phyloP scores from a whole-genome alignment of 73 alveolate species.

The Paramecium pentaurelia region DNA sequence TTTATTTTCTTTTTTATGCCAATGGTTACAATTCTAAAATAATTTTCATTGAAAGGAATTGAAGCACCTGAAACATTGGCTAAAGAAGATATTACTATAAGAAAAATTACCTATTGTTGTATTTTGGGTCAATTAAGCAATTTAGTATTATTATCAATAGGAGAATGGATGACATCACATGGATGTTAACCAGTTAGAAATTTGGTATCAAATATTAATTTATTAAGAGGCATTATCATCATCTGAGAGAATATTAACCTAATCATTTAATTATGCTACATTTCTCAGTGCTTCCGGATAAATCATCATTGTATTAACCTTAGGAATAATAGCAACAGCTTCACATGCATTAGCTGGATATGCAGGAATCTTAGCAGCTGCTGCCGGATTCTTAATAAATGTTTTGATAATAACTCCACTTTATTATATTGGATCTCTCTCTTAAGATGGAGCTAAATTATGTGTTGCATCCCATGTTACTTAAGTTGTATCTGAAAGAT shows the following conservation, averaged over 20 bases:
- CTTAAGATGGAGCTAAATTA: constrained; percentile 12
- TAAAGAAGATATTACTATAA: neutral
- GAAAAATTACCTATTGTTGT: neutral
- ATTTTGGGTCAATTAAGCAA: constrained; percentile 38
- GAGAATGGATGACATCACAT: constrained; percentile 46
- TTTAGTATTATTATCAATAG: neutral
- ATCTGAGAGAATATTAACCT: neutral
- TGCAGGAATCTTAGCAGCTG: constrained; percentile 40
- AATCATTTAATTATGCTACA: neutral
- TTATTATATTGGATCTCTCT: neutral
- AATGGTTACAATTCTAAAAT: neutral
- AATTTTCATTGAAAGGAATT: neutral
- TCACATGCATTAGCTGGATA: constrained; percentile 22
- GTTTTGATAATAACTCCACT: neutral
- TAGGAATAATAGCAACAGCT: constrained; percentile 32
- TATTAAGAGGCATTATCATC: constrained; percentile 28
- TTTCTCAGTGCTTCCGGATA: neutral
- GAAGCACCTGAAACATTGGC: neutral
- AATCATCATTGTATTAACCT: neutral
- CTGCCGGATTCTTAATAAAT: constrained; percentile 5
- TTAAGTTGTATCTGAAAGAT: constrained; percentile 12
- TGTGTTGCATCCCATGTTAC: constrained; percentile 34
- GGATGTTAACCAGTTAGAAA: constrained; percentile 48
- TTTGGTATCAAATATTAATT: neutral
- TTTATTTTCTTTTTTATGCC: constrained; percentile 8